Evolutionary conservation across 805 yeast species (phyloP).

Genomic region (Candida maesae): DNA sequence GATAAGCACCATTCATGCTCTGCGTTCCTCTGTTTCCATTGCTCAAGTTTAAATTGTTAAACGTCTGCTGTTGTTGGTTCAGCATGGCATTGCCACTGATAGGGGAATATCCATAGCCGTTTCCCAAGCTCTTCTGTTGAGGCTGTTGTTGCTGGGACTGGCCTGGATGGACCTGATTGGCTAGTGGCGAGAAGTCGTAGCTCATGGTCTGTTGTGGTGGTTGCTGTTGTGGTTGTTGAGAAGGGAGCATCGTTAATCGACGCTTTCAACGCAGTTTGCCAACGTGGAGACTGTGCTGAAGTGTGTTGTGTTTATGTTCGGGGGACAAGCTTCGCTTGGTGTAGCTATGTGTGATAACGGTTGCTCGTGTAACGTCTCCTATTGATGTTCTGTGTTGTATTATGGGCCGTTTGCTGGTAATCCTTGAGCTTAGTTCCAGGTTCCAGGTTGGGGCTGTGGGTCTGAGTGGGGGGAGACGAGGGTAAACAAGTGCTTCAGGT

Average conservation of each 20-base stretch:
- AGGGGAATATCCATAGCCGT: constrained; percentile 17
- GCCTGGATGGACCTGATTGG: constrained; percentile 9
- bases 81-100: constrained; percentile 12
- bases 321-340: no score
- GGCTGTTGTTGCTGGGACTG: constrained; percentile 7
- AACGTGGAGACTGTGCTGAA: neutral
- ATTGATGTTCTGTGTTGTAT: neutral
- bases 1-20: constrained; percentile 12
- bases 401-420: no score
- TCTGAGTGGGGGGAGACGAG: neutral
- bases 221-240: constrained; percentile 10
- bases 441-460: neutral
- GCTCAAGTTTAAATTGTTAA: constrained; percentile 24
- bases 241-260: constrained; percentile 6
- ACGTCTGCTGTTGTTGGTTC: constrained; percentile 15
- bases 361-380: neutral
- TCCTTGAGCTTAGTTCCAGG: neutral
- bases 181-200: constrained; percentile 14
- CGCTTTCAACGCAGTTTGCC: neutral
- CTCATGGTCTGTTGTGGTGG: constrained; percentile 10
- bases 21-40: constrained; percentile 11
- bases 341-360: no score
- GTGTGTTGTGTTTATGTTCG: neutral
- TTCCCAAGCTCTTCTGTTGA: constrained; percentile 13
- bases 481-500: neutral